phyloP scores from a whole-genome alignment of 495 filamentous ascomycete genomes.

The Aspergillus asperescens region DNA sequence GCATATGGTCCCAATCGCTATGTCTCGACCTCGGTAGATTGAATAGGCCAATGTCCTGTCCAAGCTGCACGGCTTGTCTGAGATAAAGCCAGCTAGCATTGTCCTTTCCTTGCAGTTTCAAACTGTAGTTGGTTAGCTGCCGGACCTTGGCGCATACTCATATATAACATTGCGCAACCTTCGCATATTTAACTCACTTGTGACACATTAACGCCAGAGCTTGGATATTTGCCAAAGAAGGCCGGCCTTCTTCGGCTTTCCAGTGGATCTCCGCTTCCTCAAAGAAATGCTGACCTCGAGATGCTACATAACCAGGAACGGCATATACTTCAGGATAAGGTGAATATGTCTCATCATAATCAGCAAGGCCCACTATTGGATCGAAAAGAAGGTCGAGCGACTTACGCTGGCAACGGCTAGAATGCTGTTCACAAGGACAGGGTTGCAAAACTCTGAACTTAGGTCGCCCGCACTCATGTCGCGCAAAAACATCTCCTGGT shows the following conservation, averaged over 20 bases:
- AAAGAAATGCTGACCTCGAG: conserved; percentile 31
- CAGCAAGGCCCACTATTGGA: not conserved
- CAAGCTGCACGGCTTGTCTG: conserved; percentile 33
- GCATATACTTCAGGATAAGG: conserved; percentile 47
- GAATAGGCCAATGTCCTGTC: conserved; percentile 31
- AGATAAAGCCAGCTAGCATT: conserved; percentile 33
- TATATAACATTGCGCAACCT: not conserved
- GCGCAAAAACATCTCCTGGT: conserved; percentile 31
- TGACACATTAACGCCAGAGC: conserved; percentile 33
- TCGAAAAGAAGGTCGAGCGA: not conserved
- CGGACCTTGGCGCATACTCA: not conserved
- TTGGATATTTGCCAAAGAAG: conserved; percentile 33
- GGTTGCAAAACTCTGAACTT: conserved; percentile 32
- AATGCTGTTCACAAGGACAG: conserved; percentile 39
- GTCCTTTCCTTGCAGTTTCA: conserved; percentile 30
- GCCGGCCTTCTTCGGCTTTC: conserved; percentile 30
- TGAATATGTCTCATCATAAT: conserved; percentile 32
- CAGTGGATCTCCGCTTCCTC: conserved; percentile 33
- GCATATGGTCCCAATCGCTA: conserved; percentile 8
- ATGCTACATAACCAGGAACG: conserved; percentile 21
- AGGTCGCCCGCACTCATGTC: conserved; percentile 25
- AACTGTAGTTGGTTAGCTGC: conserved; percentile 23
- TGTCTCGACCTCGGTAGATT: conserved; percentile 11
- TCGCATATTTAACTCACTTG: conserved; percentile 27
- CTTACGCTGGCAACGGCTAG: conserved; percentile 39